Evolutionary conservation across 352 stramenopile species (phyloP).

Genomic region (Phytophthora constricta): DNA sequence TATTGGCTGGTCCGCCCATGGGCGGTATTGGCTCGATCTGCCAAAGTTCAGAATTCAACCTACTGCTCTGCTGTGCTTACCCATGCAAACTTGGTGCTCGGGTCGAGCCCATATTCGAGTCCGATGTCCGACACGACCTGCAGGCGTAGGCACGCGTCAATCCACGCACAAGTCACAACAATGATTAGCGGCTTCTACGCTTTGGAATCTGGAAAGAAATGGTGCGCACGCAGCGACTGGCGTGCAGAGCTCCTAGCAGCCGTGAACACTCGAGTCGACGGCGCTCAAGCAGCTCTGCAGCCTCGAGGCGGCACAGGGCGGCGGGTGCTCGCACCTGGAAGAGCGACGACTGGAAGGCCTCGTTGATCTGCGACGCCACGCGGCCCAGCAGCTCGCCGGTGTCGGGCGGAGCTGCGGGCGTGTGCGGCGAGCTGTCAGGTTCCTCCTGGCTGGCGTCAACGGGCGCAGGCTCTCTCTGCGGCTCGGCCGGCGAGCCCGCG

Average conservation of each 20-base stretch:
- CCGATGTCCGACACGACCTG: constrained; percentile 50
- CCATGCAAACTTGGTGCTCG: constrained; percentile 31
- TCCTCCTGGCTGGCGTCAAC: constrained; percentile 25
- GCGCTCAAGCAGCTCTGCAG: not conserved
- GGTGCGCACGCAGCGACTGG: not conserved
- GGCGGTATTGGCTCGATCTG: constrained; percentile 20
- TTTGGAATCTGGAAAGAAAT: constrained; percentile 29
- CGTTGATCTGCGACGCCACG: constrained; percentile 43
- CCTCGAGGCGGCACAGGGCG: not conserved
- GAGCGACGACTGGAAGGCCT: constrained; percentile 47
- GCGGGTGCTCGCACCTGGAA: constrained; percentile 29
- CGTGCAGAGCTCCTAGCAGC: not conserved
- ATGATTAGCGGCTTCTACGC: no score
- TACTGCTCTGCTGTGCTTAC: constrained; percentile 21
- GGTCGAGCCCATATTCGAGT: constrained; percentile 43
- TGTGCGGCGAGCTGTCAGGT: constrained; percentile 19
- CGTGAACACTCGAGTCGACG: not conserved
- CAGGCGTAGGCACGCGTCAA: constrained; percentile 1
- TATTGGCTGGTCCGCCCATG: constrained; percentile 37
- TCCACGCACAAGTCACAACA: constrained; percentile 21
- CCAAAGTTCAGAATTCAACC: constrained; percentile 30
- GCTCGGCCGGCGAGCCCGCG: constrained; percentile 33
- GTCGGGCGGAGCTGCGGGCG: constrained; percentile 13
- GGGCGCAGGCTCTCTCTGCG: constrained; percentile 35
- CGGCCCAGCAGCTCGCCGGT: constrained; percentile 37